Evolutionary conservation across 192 early-diverging fungal genomes (phyloP).

Genomic region (Thamnidium elegans): DNA sequence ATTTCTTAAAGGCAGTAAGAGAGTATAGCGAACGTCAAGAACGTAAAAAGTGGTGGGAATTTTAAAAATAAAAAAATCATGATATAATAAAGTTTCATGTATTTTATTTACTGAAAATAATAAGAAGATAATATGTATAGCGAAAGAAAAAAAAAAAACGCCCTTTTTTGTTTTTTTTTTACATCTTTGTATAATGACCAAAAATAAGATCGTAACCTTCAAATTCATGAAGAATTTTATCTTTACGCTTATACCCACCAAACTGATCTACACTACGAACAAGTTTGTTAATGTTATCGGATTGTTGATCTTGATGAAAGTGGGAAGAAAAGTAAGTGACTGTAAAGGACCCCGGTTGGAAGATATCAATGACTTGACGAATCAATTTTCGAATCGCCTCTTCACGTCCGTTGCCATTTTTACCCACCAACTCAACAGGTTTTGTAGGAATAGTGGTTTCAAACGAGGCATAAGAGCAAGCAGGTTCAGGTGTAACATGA

Average conservation of each 20-base stretch:
- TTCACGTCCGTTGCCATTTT: conserved; percentile 9
- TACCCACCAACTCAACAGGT: conserved; percentile 6
- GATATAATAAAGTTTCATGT: not conserved
- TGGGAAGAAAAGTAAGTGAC: conserved; percentile 74
- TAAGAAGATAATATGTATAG: not conserved
- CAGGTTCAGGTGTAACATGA: conserved; percentile 95
- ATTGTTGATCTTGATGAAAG: conserved; percentile 28
- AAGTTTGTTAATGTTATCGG: conserved; percentile 28
- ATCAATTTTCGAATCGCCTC: conserved; percentile 53
- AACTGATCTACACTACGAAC: conserved; percentile 50
- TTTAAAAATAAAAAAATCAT: conserved; percentile 41
- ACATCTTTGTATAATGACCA: conserved; percentile 56
- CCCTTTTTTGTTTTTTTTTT: not conserved
- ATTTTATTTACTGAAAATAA: not conserved
- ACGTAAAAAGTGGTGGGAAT: conserved; percentile 67
- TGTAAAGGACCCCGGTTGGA: conserved; percentile 78
- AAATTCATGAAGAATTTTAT: conserved; percentile 79
- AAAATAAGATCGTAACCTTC: conserved; percentile 76
- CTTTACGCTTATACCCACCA: conserved; percentile 60
- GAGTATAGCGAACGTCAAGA: conserved; percentile 63
- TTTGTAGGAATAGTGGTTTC: conserved; percentile 84
- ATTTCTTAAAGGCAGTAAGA: conserved; percentile 55
- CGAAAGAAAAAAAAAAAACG: conserved; percentile 4
- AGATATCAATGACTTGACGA: conserved; percentile 74
- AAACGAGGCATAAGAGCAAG: conserved; percentile 97